A percentile compares a stretch with the other conserved stretches of the same genome.
phyloP scores from a whole-genome alignment of 768 basidiomycete species.

The Amanita pseudoporphyria region DNA sequence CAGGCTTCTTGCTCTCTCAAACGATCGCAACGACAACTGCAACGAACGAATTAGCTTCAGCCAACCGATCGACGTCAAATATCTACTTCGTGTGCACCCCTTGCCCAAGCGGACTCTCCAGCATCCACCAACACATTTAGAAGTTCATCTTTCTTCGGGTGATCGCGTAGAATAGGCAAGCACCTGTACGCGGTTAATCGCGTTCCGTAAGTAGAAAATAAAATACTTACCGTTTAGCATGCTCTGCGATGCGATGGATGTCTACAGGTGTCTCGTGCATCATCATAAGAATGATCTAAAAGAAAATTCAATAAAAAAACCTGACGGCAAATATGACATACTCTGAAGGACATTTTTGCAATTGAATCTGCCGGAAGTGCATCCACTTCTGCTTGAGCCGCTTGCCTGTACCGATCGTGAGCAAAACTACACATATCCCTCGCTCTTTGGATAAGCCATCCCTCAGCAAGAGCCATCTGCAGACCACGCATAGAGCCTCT shows the following conservation, averaged over 20 bases:
- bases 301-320: conserved; percentile 3
- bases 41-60: neutral
- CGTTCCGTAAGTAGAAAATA: neutral
- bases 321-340: conserved; percentile 18
- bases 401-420: conserved; percentile 69
- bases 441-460: conserved; percentile 65
- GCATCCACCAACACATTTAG: conserved; percentile 55
- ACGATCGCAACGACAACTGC: conserved; percentile 55
- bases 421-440: conserved; percentile 71
- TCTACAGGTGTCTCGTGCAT: conserved; percentile 52
- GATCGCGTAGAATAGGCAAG: conserved; percentile 48
- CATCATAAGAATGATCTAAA: conserved; percentile 63
- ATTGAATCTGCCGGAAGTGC: conserved; percentile 36
- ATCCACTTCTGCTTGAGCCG: conserved; percentile 52
- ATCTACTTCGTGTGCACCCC: conserved; percentile 66
- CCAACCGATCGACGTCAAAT: neutral
- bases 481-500: conserved; percentile 59
- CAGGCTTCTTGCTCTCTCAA: conserved; percentile 47
- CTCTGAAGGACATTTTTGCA: conserved; percentile 64
- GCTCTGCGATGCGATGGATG: conserved; percentile 61
- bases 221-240: conserved; percentile 44
- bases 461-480: conserved; percentile 58
- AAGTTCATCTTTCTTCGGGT: conserved; percentile 51
- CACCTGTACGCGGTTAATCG: conserved; percentile 30
- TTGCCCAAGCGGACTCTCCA: conserved; percentile 59